Percentiles rank a stretch among this genome's conserved stretches.
phyloP scores from a whole-genome alignment of 305 asterid species.

The Lippia alba region DNA sequence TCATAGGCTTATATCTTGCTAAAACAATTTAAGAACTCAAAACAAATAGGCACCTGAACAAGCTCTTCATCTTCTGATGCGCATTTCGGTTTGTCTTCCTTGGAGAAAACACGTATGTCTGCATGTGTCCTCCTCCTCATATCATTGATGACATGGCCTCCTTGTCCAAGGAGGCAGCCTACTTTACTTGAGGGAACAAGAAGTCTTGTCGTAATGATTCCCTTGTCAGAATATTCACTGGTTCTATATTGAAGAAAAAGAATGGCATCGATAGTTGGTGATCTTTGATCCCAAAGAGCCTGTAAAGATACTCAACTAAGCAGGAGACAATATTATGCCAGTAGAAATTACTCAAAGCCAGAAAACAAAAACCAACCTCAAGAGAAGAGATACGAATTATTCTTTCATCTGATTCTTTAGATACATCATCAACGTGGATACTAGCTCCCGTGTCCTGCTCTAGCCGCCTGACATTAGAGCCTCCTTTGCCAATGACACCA shows the following conservation, averaged over 20 bases:
- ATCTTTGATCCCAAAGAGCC: conserved; percentile 69
- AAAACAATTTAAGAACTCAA: conserved; percentile 6
- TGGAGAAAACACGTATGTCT: conserved; percentile 78
- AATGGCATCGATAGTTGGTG: conserved; percentile 75
- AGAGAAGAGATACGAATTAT: conserved; percentile 70
- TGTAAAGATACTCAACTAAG: conserved; percentile 50
- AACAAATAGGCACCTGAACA: conserved; percentile 70
- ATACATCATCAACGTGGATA: conserved; percentile 62
- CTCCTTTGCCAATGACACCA: conserved; percentile 89
- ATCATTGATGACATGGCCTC: conserved; percentile 81
- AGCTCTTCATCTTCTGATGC: conserved; percentile 85
- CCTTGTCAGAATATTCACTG: conserved; percentile 67
- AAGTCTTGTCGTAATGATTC: conserved; percentile 73
- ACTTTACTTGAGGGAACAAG: conserved; percentile 84
- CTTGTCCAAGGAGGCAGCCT: conserved; percentile 90
- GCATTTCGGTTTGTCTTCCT: conserved; percentile 75
- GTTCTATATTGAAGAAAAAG: conserved; percentile 76
- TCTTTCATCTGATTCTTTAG: conserved; percentile 66
- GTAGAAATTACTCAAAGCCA: conserved; percentile 25
- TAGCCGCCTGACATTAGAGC: conserved; percentile 66
- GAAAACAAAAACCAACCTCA: conserved; percentile 59
- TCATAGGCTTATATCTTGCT: conserved; percentile 24
- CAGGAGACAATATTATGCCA: conserved; percentile 34
- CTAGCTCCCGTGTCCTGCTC: conserved; percentile 80
- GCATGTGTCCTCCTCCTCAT: conserved; percentile 89